These are phyloP conservation scores for Clavulina sp. DNA, from an alignment of 768 basidiomycete genomes.

Conservation along the genomic window DNA sequence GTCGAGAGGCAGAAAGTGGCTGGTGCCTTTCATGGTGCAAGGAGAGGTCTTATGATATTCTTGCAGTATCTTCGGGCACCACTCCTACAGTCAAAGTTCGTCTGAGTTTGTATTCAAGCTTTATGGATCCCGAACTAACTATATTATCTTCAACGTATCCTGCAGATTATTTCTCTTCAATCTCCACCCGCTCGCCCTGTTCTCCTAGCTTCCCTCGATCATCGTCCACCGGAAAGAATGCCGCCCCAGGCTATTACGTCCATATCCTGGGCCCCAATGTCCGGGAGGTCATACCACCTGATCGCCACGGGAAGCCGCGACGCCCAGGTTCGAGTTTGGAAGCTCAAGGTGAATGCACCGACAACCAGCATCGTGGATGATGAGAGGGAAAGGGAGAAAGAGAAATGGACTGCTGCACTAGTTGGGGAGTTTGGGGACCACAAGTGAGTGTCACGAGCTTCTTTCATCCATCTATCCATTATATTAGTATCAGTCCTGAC, in stretches of 20 bases:
- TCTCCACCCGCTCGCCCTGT: slow-evolving; percentile 48
- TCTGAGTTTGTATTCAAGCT: neutral
- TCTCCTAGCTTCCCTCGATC: slow-evolving; percentile 42
- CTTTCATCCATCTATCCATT: neutral
- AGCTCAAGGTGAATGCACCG: slow-evolving; percentile 26
- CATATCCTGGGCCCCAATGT: slow-evolving; percentile 86
- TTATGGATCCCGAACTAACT: no score
- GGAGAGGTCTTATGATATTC: slow-evolving; percentile 83
- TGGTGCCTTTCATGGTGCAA: slow-evolving; percentile 95
- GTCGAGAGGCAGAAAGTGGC: slow-evolving; percentile 67
- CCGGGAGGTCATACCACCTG: slow-evolving; percentile 86
- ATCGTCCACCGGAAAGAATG: slow-evolving; percentile 17
- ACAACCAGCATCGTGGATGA: slow-evolving; percentile 31
- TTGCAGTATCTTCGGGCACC: slow-evolving; percentile 61
- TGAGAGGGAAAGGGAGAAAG: slow-evolving; percentile 22
- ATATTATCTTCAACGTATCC: no score
- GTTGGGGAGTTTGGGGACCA: slow-evolving; percentile 84
- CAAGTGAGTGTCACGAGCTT: slow-evolving; percentile 28
- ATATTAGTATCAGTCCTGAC: slow-evolving; percentile 3
- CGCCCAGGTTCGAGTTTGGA: slow-evolving; percentile 82
- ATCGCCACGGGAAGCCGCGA: slow-evolving; percentile 82
- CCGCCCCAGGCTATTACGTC: slow-evolving; percentile 44
- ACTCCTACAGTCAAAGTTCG: slow-evolving; percentile 61
- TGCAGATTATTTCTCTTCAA: neutral
- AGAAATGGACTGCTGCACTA: slow-evolving; percentile 51